These are phyloP conservation scores for Tubosaeta sp. DNA, from an alignment of 768 basidiomycete species.

Conservation along the genomic window DNA sequence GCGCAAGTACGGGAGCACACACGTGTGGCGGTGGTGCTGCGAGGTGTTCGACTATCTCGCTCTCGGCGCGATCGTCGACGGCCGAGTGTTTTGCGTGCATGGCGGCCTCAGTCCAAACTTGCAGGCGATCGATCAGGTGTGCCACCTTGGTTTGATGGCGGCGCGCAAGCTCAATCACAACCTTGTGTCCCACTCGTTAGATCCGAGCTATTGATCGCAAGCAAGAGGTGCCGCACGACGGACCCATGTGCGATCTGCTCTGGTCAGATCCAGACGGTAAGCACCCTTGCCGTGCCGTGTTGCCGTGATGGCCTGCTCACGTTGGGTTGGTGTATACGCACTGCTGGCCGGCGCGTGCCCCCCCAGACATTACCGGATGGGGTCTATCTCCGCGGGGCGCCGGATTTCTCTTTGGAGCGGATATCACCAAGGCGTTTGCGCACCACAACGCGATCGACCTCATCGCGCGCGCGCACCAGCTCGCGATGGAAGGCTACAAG, in stretches of 20 bases:
- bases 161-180: slow-evolving; percentile 15
- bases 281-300: neutral
- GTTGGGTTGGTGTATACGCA: neutral
- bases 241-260: slow-evolving; percentile 97
- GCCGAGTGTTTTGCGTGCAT: slow-evolving; percentile 95
- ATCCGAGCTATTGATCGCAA: slow-evolving; percentile 94
- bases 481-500: slow-evolving; percentile 97
- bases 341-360: neutral
- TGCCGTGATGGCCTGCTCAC: slow-evolving; percentile 15
- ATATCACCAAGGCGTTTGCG: slow-evolving; percentile 85
- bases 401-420: slow-evolving; percentile 90
- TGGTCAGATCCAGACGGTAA: slow-evolving; percentile 99
- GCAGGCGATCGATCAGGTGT: slow-evolving; percentile 82
- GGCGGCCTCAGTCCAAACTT: slow-evolving; percentile 92
- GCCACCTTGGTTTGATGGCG: slow-evolving; percentile 8
- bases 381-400: slow-evolving; percentile 97
- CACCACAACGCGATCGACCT: slow-evolving; percentile 92
- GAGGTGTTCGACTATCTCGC: slow-evolving; percentile 98
- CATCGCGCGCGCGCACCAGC: slow-evolving; percentile 95
- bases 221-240: slow-evolving; percentile 97
- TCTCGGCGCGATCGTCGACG: slow-evolving; percentile 94
- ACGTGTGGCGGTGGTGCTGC: slow-evolving; percentile 98
- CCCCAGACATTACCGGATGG: slow-evolving; percentile 85
- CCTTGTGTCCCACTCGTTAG: slow-evolving; percentile 36
- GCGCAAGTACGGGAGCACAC: slow-evolving; percentile 88